Evolutionary conservation across 1,284 basidiomycete species (phyloP).

Genomic region (Pulveroboletus ridleyi): DNA sequence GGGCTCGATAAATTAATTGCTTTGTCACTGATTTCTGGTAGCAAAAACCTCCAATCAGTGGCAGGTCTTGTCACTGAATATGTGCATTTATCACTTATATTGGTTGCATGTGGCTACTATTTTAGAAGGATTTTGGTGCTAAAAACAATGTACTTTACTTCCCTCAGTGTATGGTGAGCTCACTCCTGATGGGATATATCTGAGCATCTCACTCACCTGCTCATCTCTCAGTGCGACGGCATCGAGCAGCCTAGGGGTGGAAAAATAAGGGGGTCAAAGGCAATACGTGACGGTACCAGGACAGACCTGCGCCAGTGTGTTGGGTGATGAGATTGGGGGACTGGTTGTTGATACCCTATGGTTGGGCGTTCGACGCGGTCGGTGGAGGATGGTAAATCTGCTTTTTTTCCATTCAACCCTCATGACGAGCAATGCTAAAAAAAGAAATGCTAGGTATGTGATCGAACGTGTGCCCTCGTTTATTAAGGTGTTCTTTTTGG

Average conservation of each 20-base stretch:
- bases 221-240: slow-evolving; percentile 53
- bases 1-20: too few species aligned
- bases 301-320: slow-evolving; percentile 56
- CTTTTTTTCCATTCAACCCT: background rate
- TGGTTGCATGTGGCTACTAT: too few species aligned
- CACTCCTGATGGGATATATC: background rate
- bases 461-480: slow-evolving; percentile 33
- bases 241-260: slow-evolving; percentile 61
- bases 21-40: too few species aligned
- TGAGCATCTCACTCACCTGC: slow-evolving; percentile 47
- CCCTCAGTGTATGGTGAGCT: slow-evolving; percentile 6
- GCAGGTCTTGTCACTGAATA: too few species aligned
- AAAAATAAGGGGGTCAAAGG: slow-evolving; percentile 11
- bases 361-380: slow-evolving; percentile 62
- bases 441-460: slow-evolving; percentile 30
- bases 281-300: background rate
- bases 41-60: too few species aligned
- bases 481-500: slow-evolving; percentile 36
- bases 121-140: too few species aligned
- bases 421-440: background rate
- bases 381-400: slow-evolving; percentile 61
- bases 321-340: slow-evolving; percentile 62
- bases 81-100: too few species aligned
- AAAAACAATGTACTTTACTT: too few species aligned
- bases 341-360: slow-evolving; percentile 70